Percentiles rank a stretch among this genome's conserved stretches.
Conservation (phyloP, 441 rosid genomes). For the Corymbia citriodora region DNA sequence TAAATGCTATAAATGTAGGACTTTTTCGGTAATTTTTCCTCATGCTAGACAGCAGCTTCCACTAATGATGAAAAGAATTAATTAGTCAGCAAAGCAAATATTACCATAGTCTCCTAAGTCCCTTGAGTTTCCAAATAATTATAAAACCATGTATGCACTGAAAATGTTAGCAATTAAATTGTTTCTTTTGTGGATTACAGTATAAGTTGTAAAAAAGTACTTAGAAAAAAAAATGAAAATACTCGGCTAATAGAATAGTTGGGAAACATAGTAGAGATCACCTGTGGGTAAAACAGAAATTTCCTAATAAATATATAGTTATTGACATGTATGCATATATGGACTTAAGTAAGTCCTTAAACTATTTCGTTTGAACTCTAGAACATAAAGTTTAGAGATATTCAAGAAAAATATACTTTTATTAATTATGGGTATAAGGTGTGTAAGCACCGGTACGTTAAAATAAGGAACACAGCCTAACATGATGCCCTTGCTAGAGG, state of each 20-base stretch:
- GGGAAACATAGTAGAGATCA: not conserved
- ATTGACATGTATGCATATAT: not conserved
- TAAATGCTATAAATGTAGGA: too few relatives aligned
- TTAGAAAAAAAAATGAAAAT: not conserved
- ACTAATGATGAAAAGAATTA: not conserved
- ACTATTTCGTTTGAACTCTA: too few relatives aligned
- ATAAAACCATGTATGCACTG: not conserved
- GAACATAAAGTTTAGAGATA: too few relatives aligned
- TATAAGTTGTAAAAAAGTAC: not conserved
- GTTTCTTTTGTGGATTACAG: not conserved
- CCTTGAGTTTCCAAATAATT: not conserved
- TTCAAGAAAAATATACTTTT: too few relatives aligned
- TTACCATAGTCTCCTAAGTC: not conserved
- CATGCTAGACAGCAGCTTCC: not conserved
- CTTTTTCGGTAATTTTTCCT: too few relatives aligned
- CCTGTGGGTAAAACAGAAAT: not conserved
- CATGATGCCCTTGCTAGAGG: too few relatives aligned
- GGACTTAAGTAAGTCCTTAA: too few relatives aligned
- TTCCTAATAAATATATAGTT: not conserved
- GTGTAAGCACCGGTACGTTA: too few relatives aligned
- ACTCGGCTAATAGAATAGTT: not conserved
- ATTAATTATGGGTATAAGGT: too few relatives aligned
- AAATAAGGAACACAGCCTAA: too few relatives aligned
- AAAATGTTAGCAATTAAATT: not conserved
- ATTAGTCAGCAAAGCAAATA: too few relatives aligned